These are phyloP conservation scores for Tilletiopsis washingtonensis DNA, from an alignment of 1,284 basidiomycete genomes.

Conservation along the genomic window DNA sequence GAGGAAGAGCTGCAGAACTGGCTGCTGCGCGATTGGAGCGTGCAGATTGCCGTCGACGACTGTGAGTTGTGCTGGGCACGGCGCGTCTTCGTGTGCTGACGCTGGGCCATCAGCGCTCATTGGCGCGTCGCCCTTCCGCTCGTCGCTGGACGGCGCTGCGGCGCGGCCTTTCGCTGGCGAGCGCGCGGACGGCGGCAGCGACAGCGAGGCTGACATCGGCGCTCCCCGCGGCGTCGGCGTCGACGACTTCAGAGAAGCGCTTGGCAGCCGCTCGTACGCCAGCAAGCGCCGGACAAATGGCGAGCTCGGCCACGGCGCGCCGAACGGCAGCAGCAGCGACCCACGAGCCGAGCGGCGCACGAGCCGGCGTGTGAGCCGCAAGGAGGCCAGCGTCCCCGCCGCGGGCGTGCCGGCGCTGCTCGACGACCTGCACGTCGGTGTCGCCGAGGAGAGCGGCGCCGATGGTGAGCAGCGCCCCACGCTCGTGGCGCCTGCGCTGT, in stretches of 20 bases:
- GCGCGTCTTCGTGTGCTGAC: neutral
- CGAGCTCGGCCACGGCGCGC: neutral
- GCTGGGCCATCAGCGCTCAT: slow-evolving; percentile 1
- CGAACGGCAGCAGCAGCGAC: neutral
- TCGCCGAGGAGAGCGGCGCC: neutral
- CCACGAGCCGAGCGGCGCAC: slow-evolving; percentile 1
- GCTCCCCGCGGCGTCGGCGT: slow-evolving; percentile 11
- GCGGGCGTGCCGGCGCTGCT: neutral
- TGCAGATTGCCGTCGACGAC: slow-evolving; percentile 34
- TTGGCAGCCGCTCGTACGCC: slow-evolving; percentile 15
- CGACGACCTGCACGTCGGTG: slow-evolving; percentile 4
- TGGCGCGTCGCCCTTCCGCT: slow-evolving; percentile 1
- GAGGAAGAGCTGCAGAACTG: slow-evolving; percentile 21
- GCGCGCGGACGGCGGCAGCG: neutral
- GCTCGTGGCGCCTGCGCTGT: neutral
- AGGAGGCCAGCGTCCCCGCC: neutral
- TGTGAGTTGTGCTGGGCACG: slow-evolving; percentile 5
- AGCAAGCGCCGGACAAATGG: neutral
- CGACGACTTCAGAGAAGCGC: slow-evolving; percentile 21
- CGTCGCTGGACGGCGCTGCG: slow-evolving; percentile 9
- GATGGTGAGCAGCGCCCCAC: neutral
- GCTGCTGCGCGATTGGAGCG: slow-evolving; percentile 41
- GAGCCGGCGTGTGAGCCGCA: slow-evolving; percentile 5
- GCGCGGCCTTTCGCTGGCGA: slow-evolving; percentile 2
- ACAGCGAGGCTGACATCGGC: neutral